Evolutionary conservation across 1,139 yeast species (phyloP), one percentile per base, ranked within the genome.

Genomic region (Magnusiomyces fungicola): DNA sequence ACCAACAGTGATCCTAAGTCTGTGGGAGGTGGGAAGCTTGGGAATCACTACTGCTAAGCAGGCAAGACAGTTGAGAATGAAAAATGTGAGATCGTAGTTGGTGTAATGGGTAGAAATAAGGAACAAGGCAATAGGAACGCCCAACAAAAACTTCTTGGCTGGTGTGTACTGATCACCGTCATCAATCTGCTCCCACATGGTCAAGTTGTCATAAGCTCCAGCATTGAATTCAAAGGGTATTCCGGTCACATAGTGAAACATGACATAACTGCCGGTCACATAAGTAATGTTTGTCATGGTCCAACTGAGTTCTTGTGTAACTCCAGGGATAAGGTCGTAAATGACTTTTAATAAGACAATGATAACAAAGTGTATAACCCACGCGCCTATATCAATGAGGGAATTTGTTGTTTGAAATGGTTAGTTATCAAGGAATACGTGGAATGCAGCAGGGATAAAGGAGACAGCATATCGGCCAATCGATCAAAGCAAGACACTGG

Each of bases 181-280:
- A 67, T 92, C 97, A 56, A 92, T 83, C 69, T 92, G 98, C 68
- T 92, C 98, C 98, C 98, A 92, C 97, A 92, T 87, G 27, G 97
- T 92, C 60, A 92, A 75, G 63, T 88, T 83, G 66, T 92, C 98
- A 67, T 85, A 92, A 0, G 97, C 97, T 41, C 98, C 98, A 37
- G 88, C 83, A 65, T 90, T 92, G 71, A 90, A 89, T 59, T 92
- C 98, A 66, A 92, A 92, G 1, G 98, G 98, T 2, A 95, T 88
- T 32, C 98, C 98, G 62, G 90, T 92, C 47, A 92, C 88, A 65
- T 87, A 85, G 67, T 92, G 98, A 67, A 92, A 92, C 97, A 92
- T 92, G 57, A 92, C 80, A 64, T 89, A 90, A 2, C 95, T 83
- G 2, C 97, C 97, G 56, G 86, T 78, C 53, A 86, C 92, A 65